Evolutionary conservation across 2,329 filamentous ascomycete species (phyloP), one percentile per base, ranked within the genome.

Genomic region (Apiospora koreana): DNA sequence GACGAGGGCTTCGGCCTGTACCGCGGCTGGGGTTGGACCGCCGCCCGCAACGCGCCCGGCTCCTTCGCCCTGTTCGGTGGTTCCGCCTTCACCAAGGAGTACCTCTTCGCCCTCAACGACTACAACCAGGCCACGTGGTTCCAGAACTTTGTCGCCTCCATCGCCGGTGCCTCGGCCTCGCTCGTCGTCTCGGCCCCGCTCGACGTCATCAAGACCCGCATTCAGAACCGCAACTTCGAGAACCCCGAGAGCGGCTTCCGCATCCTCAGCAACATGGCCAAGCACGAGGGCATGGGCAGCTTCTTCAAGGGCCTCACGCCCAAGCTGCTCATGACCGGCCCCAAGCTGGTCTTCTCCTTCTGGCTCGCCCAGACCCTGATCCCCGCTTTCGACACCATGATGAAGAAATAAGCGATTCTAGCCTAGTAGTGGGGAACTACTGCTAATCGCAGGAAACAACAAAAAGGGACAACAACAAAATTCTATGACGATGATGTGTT

Each of bases 361-460:
- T 99, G 96, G 96, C 90, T 99, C 80, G 96, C 96, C 70, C 96
- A 99, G 87, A 98, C 96, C 41, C 87, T 99, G 78, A 99, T 99
- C 80, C 96, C 96, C 68, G 92, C 94, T 48, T 98, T 98, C 82
- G 93, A 90, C 76, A 80, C 76, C 70, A 82, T 83, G 73, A 77
- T 87, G 70, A 79, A 78, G 71, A 80, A 79, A 75, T 81, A 78
- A 75, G 66, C 25, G 1, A 23, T 45, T n/a, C 16, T 16, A 8
- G 8, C 35, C 35, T 35, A 35, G 35, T 35, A 35, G 35, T 35
- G 8, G 35, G 35, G 35, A 35, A 31, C 16, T 46, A 10, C 12
- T n/a, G n/a, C n/a, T n/a, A n/a, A 45, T 10, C 8, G 42, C 23
- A 66, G 69, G 50, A 35, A 62, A 5, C 35, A 38, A 28, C 2